phyloP scores from a whole-genome alignment of 306 rosid genomes.

The Acacia melanoxylon region DNA sequence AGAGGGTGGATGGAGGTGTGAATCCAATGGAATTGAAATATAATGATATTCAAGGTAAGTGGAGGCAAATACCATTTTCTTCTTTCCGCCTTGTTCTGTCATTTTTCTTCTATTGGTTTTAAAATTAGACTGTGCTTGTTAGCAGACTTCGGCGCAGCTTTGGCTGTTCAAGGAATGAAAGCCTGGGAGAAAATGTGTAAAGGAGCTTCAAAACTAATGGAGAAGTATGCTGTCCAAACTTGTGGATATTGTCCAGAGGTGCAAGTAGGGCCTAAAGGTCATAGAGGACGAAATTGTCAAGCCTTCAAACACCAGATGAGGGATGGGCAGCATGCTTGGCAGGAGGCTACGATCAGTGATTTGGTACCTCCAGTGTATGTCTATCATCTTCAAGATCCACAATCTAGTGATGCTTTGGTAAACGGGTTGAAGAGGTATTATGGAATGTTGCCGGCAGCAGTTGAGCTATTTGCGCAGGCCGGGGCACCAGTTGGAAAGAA shows the following conservation, averaged over 20 bases:
- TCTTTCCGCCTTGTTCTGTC: neutral
- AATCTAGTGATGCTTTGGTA: conserved; percentile 45
- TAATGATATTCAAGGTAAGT: conserved; percentile 53
- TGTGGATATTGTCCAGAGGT: conserved; percentile 81
- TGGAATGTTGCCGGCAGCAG: conserved; percentile 69
- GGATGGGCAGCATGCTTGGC: conserved; percentile 87
- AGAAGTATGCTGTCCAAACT: conserved; percentile 62
- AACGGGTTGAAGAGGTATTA: conserved; percentile 62
- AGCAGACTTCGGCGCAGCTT: conserved; percentile 41
- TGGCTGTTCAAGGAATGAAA: conserved; percentile 62
- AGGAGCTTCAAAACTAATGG: conserved; percentile 62
- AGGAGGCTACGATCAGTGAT: conserved; percentile 61
- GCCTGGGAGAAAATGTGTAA: conserved; percentile 58
- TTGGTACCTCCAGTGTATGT: conserved; percentile 65
- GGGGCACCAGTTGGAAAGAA: conserved; percentile 48
- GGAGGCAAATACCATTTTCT: neutral
- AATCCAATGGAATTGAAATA: conserved; percentile 34
- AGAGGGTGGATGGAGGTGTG: conserved; percentile 17
- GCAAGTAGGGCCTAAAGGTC: conserved; percentile 81
- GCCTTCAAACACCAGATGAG: conserved; percentile 84
- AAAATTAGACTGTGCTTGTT: neutral
- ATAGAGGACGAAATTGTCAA: conserved; percentile 62
- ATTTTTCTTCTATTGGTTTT: conserved; percentile 17
- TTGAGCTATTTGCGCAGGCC: conserved; percentile 67
- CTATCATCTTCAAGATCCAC: conserved; percentile 53